Conservation (phyloP, 2,329 filamentous ascomycete species). For the Xenoacremonium recifei region DNA sequence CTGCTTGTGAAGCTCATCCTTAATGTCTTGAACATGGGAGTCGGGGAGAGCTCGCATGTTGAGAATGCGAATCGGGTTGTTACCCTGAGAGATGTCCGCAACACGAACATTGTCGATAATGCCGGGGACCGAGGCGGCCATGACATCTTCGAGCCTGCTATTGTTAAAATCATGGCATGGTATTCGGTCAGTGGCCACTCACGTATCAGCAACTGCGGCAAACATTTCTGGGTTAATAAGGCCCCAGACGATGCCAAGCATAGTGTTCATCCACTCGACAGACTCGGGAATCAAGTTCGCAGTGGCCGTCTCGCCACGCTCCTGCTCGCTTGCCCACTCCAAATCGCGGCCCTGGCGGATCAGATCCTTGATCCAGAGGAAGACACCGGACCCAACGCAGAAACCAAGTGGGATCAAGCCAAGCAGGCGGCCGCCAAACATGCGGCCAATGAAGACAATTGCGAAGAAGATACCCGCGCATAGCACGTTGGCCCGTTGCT, state of each 20-base stretch:
- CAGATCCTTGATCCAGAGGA: constrained; percentile 86
- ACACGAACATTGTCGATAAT: constrained; percentile 94
- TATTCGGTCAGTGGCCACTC: constrained; percentile 24
- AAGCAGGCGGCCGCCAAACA: constrained; percentile 75
- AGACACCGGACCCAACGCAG: constrained; percentile 75
- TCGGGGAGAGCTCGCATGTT: constrained; percentile 82
- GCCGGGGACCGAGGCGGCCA: constrained; percentile 90
- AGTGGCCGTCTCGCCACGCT: constrained; percentile 79
- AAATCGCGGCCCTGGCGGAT: constrained; percentile 76
- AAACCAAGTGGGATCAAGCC: constrained; percentile 73
- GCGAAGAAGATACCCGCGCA: constrained; percentile 68
- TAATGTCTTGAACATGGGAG: constrained; percentile 75
- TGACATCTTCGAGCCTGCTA: constrained; percentile 65
- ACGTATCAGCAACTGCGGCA: constrained; percentile 81
- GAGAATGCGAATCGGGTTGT: constrained; percentile 83
- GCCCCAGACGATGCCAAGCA: constrained; percentile 82
- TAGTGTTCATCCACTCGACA: constrained; percentile 94
- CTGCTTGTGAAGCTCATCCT: constrained; percentile 74
- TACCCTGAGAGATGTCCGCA: constrained; percentile 91
- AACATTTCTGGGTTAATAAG: constrained; percentile 96
- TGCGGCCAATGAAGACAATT: constrained; percentile 74
- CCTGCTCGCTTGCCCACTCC: constrained; percentile 87
- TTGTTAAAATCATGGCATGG: constrained; percentile 18
- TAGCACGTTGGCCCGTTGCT: constrained; percentile 70
- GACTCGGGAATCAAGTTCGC: constrained; percentile 90